Evolutionary conservation across 768 basidiomycete genomes (phyloP), one percentile per base, ranked within the genome.

Genomic region (Trametes cubensis): DNA sequence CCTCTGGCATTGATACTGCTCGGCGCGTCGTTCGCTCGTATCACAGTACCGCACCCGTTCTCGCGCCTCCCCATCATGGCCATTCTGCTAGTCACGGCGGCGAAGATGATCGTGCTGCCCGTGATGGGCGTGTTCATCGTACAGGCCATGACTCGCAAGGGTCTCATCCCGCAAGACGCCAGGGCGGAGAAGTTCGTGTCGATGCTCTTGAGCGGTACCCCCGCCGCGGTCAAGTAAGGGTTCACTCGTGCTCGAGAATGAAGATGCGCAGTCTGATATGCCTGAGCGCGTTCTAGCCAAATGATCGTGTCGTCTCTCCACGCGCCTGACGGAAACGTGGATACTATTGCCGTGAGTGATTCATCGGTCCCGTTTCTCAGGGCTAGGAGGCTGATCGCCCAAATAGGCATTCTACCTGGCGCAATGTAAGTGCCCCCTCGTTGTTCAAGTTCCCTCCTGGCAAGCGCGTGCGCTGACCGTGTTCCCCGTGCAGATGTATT

Each of bases 131-230:
- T 77, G 39, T 64, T 76, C 50, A 58, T 66, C 57, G 59, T 71
- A n/a, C 70, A 70, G 65, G 67, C 53, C 23, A 71, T 72, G 71
- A 69, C 69, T 44, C 60, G 60, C 13, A 55, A 66, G 18, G 69
- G 66, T 6, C 69, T 80, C 11, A 79, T 76, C 51, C 73, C 74
- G 11, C 63, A 68, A 23, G 72, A 73, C 13, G 73, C 79, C 30
- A 75, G 73, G 60, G 78, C 78, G 41, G 76, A 80, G 52, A 69
- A 67, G 20, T 81, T 81, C 65, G 78, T 79, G 8, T 76, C 78
- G 23, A 79, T 81, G 74, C 75, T 81, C 23, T 68, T 80, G 44
- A 78, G 78, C 47, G 81, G 81, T 4, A 80, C 81, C 18, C 81
- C 81, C 6, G 75, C 78, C 2, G 79, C 78, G 25, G 76, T 76